Percentiles rank a stretch among this genome's conserved stretches.
These are phyloP conservation scores for Penicillium waksmanii DNA, from an alignment of 495 filamentous ascomycete genomes.

Conservation along the genomic window DNA sequence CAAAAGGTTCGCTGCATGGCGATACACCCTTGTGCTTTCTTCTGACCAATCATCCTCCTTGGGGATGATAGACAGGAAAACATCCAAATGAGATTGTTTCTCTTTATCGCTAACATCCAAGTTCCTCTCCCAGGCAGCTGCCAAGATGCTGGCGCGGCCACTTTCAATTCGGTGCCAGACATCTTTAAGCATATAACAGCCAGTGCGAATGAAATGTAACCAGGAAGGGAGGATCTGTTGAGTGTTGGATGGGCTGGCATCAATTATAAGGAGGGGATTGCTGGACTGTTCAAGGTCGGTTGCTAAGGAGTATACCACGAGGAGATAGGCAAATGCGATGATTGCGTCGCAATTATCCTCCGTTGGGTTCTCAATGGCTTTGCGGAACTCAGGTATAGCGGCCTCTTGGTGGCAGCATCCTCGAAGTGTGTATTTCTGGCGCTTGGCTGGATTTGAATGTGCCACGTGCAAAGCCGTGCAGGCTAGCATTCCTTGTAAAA, in stretches of 20 bases:
- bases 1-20: constrained; percentile 11
- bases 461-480: constrained; percentile 37
- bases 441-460: constrained; percentile 18
- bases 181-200: constrained; percentile 24
- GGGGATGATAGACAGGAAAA: constrained; percentile 16
- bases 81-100: constrained; percentile 16
- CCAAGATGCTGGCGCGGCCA: constrained; percentile 14
- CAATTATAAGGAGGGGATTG: constrained; percentile 18
- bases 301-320: constrained; percentile 37
- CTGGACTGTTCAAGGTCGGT: constrained; percentile 11
- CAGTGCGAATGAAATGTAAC: constrained; percentile 23
- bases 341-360: constrained; percentile 38
- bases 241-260: neutral
- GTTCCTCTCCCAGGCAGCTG: constrained; percentile 21
- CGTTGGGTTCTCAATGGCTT: constrained; percentile 27
- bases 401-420: constrained; percentile 32
- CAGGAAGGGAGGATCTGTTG: constrained; percentile 19
- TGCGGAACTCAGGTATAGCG: constrained; percentile 37
- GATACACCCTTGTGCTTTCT: constrained; percentile 17
- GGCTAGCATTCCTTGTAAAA: constrained; percentile 42
- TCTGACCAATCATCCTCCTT: constrained; percentile 16
- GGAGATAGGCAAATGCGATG: constrained; percentile 37
- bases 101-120: constrained; percentile 7
- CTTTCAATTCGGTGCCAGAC: constrained; percentile 22
- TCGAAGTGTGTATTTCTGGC: constrained; percentile 22